Base-by-base conservation (phyloP, 2,329 filamentous ascomycete genomes). In the Myriosclerotinia duriaeana region DNA sequence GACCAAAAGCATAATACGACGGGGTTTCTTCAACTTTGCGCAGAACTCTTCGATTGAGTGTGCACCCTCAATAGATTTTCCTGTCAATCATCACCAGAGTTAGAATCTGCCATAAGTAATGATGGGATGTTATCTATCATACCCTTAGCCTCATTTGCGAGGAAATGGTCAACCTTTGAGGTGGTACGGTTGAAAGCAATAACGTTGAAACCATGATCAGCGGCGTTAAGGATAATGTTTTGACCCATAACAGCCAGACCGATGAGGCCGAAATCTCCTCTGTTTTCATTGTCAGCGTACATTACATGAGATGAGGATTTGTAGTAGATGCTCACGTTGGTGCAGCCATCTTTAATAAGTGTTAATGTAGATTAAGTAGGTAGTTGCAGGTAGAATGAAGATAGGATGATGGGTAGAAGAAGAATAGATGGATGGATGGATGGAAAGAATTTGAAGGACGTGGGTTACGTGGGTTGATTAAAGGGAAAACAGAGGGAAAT, bases 151-250 rank as follows among this genome's bases (percentile, higher is more conserved):
- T 94, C 91, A 82, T 97, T 94, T 73, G 85, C 89, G 74, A 97
- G 83, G 87, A 97, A 97, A 75, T 86, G 86, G 85, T 98, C 93
- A 81, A 99, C 95, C 89, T 99, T 99, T 82, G 92, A 88, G 75
- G 97, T 92, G 76, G 95, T 99, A 82, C 95, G 91, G 90, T 99
- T 99, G 89, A 91, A 99, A 75, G 94, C 95, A 82, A 94, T 91
- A 78, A 99, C 92, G 79, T 92, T 98, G 88, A 96, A 98, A 78
- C 93, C 90, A 77, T 94, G 88, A 80, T 95, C 91, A 76, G 91
- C 91, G 83, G 89, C 91, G 81, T 95, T 95, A 78, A 95, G 82
- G 80, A 95, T 93, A 81, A 95, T 83, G 84, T 94, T 95, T 85
- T 93, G 89, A 80, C 85, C 87, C 87, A 95, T 95, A 82, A 95